Base-by-base conservation (phyloP, 164 flowering plant species). In the Euptelea pleiosperma region DNA sequence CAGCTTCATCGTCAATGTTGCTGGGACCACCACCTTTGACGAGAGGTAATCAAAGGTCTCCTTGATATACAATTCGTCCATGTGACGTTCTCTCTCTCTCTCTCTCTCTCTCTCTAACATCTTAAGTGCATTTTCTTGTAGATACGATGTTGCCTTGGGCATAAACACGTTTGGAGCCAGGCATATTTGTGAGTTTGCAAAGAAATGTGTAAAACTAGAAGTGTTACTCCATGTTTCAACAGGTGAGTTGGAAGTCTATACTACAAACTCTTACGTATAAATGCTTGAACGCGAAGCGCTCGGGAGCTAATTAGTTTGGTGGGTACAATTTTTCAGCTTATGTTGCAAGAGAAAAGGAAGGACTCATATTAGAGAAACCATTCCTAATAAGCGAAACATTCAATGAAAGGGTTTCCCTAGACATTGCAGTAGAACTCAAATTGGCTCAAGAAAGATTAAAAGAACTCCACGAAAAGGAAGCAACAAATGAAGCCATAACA, bases 61-160 rank as follows among this genome's bases (percentile, higher is more conserved):
- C n/a, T n/a, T n/a, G n/a, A n/a, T n/a, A n/a, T n/a, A n/a, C n/a
- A n/a, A n/a, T n/a, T n/a, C n/a, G n/a, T n/a, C n/a, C n/a, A n/a
- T n/a, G n/a, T n/a, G n/a, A n/a, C n/a, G n/a, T n/a, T n/a, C n/a
- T n/a, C n/a, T n/a, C n/a, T n/a, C n/a, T n/a, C n/a, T n/a, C n/a
- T n/a, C n/a, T n/a, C n/a, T n/a, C n/a, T n/a, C n/a, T n/a, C n/a
- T n/a, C n/a, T n/a, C n/a, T n/a, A n/a, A n/a, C n/a, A n/a, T n/a
- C n/a, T n/a, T n/a, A n/a, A n/a, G n/a, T n/a, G n/a, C n/a, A n/a
- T 26, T 34, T 39, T 25, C 6, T 3, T 29, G 24, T 24, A 81
- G 87, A 45, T 84, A 84, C 54, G 87, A 84, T 62, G 76, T 72
- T 22, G 67, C 87, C 14, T 73, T 19, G 78, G 47, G n/a, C n/a